Conservation (phyloP, 352 stramenopile species). For the Thraustochytrium striatum region DNA sequence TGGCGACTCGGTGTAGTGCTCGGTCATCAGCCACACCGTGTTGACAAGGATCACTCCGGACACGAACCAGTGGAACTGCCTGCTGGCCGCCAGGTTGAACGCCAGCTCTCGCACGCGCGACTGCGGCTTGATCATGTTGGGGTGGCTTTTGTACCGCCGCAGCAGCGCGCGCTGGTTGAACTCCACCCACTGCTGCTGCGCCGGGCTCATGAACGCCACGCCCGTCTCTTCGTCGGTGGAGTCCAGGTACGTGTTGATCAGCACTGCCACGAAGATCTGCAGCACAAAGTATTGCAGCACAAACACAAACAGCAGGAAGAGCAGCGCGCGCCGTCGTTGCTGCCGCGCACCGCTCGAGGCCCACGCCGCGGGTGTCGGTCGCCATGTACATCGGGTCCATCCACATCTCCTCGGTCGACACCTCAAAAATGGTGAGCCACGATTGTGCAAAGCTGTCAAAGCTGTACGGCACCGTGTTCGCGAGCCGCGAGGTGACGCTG, state of each 20-base stretch:
- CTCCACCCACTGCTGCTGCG: constrained; percentile 52
- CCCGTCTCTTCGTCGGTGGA: constrained; percentile 38
- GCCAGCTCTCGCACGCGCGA: neutral
- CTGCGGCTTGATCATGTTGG: constrained; percentile 58
- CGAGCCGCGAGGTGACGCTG: neutral
- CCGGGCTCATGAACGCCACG: constrained; percentile 50
- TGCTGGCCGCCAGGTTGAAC: neutral
- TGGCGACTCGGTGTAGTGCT: constrained; percentile 67
- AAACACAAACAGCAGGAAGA: constrained; percentile 63
- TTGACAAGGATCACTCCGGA: constrained; percentile 66
- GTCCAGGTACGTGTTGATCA: constrained; percentile 54
- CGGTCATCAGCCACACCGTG: constrained; percentile 69
- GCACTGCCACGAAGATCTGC: constrained; percentile 57
- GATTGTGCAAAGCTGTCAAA: constrained; percentile 72
- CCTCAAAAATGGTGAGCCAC: constrained; percentile 76
- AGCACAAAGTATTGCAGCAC: constrained; percentile 54
- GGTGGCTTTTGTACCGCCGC: constrained; percentile 56
- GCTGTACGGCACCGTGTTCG: constrained; percentile 59
- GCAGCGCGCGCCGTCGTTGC: constrained; percentile 65
- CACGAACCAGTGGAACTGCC: constrained; percentile 44
- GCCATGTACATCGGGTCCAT: constrained; percentile 68
- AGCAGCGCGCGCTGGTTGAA: constrained; percentile 59
- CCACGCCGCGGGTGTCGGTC: constrained; percentile 66
- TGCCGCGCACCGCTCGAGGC: constrained; percentile 72
- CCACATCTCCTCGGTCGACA: constrained; percentile 76